Evolutionary conservation across 192 early-diverging fungal genomes (phyloP), one percentile per base, ranked within the genome.

Genomic region (Linnemannia exigua): DNA sequence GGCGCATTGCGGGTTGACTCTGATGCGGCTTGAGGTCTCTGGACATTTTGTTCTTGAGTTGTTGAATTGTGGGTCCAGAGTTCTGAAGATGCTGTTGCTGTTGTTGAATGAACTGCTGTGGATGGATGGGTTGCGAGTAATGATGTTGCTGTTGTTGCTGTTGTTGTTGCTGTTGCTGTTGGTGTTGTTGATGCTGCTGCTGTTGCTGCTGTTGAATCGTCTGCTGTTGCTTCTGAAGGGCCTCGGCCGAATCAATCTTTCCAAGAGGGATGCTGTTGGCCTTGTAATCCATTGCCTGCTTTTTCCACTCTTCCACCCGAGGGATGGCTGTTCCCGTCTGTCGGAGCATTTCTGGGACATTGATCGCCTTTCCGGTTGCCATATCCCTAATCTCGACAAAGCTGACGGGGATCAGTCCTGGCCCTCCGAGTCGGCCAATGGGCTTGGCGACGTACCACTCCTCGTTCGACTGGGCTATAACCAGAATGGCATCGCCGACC

Each of bases 361-460:
- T 92, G 69, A 96, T 91, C 8, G 91, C 88, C 28, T 90, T 89
- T 17, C 95, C 94, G 9, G 94, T 93, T 15, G 87, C 77, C 78
- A 91, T 90, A 88, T 96, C 94, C 61, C 91, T 90, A 83, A 96
- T 91, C 84, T 95, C 91, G 33, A 96, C 89, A 92, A 93, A 96
- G 38, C 92, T 90, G 9, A 95, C 92, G 15, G 95, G 95, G 78
- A 96, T 94, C 67, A 96, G 87, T 19, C 94, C 95, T 50, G 95
- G 93, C 2, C 91, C 92, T 35, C 91, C 91, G 17, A 92, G 87
- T 44, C 93, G 87, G 46, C 87, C 88, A 47, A 93, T 91, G 36
- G 93, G 93, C 85, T 94, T 95, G 38, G 93, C 95, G 37, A 96
- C 94, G 81, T 94, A 91, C 95, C 95, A 96, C 86, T 96, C 95